Conservation (phyloP, 306 rosid genomes). For the Argentina anserina region DNA sequence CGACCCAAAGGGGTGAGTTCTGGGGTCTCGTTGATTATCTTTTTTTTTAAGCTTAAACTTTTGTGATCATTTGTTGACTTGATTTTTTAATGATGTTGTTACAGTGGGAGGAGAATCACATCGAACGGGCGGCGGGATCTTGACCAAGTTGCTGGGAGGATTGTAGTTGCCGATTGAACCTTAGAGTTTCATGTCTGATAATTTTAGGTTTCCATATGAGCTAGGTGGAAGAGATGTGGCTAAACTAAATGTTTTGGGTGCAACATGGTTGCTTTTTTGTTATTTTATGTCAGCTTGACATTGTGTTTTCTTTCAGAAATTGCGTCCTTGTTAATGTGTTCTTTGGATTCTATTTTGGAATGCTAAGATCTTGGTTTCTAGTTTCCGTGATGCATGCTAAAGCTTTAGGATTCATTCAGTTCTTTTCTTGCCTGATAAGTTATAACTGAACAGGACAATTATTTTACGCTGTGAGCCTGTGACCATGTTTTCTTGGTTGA, state of each 20-base stretch:
- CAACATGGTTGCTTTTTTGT: conserved; percentile 5
- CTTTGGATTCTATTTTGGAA: background rate
- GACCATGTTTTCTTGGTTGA: too few species aligned
- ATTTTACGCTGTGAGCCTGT: too few species aligned
- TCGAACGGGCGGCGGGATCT: conserved; percentile 52
- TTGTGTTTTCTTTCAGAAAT: background rate
- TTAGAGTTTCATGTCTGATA: conserved; percentile 1
- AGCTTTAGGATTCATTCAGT: background rate
- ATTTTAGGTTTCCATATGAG: conserved; percentile 14
- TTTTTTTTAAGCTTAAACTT: background rate
- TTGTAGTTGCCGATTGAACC: conserved; percentile 43
- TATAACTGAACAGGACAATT: too few species aligned
- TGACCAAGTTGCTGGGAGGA: conserved; percentile 65
- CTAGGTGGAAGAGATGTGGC: conserved; percentile 18
- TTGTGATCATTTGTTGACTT: background rate
- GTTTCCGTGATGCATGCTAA: background rate
- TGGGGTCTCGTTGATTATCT: background rate
- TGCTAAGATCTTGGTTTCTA: background rate
- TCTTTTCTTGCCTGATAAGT: background rate
- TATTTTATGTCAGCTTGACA: conserved; percentile 6
- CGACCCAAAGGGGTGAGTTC: conserved; percentile 48
- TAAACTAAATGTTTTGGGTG: background rate
- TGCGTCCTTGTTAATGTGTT: background rate
- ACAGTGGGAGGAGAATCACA: conserved; percentile 58
- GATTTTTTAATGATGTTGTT: background rate